Percentiles rank a stretch among this genome's conserved stretches.
Evolutionary conservation across 768 basidiomycete species (phyloP).

Genomic region (Astraeus odoratus): DNA sequence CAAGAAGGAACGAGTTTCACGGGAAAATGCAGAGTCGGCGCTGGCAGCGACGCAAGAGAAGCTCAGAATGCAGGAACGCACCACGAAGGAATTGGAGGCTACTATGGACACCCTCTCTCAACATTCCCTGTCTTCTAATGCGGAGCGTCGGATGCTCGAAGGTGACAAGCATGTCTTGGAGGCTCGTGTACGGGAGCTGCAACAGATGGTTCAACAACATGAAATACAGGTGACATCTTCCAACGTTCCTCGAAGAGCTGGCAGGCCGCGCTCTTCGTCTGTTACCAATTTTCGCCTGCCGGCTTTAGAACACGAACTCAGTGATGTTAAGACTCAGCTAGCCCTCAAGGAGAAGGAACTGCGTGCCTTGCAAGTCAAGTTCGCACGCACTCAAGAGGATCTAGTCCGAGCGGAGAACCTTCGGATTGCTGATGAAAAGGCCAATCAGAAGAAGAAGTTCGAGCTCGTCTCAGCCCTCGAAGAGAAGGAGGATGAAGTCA

Average conservation of each 20-base stretch:
- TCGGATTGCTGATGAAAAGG: conserved; percentile 47
- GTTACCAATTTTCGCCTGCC: conserved; percentile 43
- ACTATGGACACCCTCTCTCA: conserved; percentile 49
- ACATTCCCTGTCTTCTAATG: conserved; percentile 40
- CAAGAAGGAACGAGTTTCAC: conserved; percentile 44
- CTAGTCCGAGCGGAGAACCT: conserved; percentile 53
- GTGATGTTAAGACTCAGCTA: conserved; percentile 37
- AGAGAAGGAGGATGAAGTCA: conserved; percentile 56
- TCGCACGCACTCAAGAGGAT: conserved; percentile 42
- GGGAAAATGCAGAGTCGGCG: conserved; percentile 46
- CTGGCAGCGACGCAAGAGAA: conserved; percentile 43
- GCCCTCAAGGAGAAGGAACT: conserved; percentile 41
- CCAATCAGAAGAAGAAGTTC: conserved; percentile 35
- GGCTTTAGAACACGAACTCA: conserved; percentile 50
- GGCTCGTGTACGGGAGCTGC: conserved; percentile 51
- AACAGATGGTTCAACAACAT: conserved; percentile 34
- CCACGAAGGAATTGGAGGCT: conserved; percentile 48
- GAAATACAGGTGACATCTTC: conserved; percentile 25
- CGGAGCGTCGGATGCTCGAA: conserved; percentile 41
- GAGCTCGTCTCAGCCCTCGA: conserved; percentile 39
- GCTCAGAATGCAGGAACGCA: conserved; percentile 43
- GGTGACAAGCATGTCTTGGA: conserved; percentile 54
- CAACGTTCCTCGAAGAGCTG: conserved; percentile 27
- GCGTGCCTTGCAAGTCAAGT: conserved; percentile 36
- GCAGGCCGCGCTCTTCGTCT: conserved; percentile 54